Conservation (phyloP, 306 rosid genomes). For the Cicer yamashitae region DNA sequence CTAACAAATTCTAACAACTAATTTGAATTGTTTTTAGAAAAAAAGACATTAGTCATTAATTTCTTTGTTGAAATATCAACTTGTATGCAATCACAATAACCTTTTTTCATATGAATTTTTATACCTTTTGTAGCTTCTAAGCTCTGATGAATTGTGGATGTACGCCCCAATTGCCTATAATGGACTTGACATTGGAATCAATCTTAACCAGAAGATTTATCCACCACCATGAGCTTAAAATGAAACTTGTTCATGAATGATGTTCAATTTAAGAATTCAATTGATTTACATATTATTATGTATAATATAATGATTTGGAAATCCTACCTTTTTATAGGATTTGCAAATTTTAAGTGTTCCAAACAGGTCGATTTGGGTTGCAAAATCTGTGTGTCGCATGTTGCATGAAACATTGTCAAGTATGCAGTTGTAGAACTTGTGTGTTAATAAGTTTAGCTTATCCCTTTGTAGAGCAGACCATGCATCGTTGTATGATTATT, state of each 20-base stretch:
- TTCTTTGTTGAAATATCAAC: neutral
- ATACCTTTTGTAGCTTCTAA: constrained; percentile 63
- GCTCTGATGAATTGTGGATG: constrained; percentile 96
- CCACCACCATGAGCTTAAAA: constrained; percentile 51
- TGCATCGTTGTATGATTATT: neutral
- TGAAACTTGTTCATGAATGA: constrained; percentile 18
- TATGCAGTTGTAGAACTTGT: constrained; percentile 15
- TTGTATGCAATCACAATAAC: neutral
- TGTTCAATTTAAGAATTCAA: constrained; percentile 4
- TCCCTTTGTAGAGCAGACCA: constrained; percentile 19
- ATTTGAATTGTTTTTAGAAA: too few species aligned
- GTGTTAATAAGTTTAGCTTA: neutral
- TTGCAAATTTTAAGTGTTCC: constrained; percentile 17
- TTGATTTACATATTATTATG: constrained; percentile 12
- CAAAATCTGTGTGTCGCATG: neutral
- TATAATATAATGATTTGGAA: constrained; percentile 28
- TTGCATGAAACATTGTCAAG: constrained; percentile 3
- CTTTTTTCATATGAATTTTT: neutral
- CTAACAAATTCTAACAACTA: too few species aligned
- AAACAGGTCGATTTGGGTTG: neutral
- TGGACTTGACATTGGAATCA: constrained; percentile 80
- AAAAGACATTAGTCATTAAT: too few species aligned
- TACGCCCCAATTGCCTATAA: constrained; percentile 89
- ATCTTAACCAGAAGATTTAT: constrained; percentile 53
- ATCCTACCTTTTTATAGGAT: constrained; percentile 33